phyloP scores from a whole-genome alignment of 768 basidiomycete species.

The Phlegmacium glaucopus region DNA sequence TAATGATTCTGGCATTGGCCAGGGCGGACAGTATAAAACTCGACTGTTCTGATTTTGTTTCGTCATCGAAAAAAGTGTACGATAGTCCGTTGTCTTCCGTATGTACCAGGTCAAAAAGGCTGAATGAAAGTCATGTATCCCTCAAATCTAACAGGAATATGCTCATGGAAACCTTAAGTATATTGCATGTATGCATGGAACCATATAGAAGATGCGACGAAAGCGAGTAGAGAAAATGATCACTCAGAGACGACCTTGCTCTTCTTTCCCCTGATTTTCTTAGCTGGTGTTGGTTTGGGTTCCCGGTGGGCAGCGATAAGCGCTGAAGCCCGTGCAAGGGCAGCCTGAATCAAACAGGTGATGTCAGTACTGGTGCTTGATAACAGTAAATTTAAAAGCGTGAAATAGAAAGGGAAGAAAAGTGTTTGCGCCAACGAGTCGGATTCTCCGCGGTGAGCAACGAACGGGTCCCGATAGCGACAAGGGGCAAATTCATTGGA shows the following conservation, averaged over 20 bases:
- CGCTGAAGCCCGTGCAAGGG: conserved; percentile 74
- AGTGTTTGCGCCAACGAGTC: conserved; percentile 76
- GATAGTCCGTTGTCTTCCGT: not conserved
- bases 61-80: not conserved
- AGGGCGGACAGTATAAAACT: not conserved
- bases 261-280: conserved; percentile 76
- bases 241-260: conserved; percentile 27
- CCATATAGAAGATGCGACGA: conserved; percentile 25
- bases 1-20: not conserved
- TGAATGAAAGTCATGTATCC: not conserved
- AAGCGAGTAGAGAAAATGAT: conserved; percentile 23
- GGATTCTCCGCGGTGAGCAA: conserved; percentile 53
- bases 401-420: conserved; percentile 11
- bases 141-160: not conserved
- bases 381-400: not conserved
- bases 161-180: conserved; percentile 18
- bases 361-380: conserved; percentile 25
- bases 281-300: conserved; percentile 62
- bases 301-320: conserved; percentile 67
- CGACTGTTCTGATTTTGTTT: not conserved
- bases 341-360: conserved; percentile 43
- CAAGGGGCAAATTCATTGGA: conserved; percentile 53
- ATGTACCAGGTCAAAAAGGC: not conserved
- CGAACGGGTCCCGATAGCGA: conserved; percentile 80
- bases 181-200: conserved; percentile 21